These are phyloP conservation scores for Isabelozyma gotoi DNA, from an alignment of 805 yeast species.

Conservation along the genomic window DNA sequence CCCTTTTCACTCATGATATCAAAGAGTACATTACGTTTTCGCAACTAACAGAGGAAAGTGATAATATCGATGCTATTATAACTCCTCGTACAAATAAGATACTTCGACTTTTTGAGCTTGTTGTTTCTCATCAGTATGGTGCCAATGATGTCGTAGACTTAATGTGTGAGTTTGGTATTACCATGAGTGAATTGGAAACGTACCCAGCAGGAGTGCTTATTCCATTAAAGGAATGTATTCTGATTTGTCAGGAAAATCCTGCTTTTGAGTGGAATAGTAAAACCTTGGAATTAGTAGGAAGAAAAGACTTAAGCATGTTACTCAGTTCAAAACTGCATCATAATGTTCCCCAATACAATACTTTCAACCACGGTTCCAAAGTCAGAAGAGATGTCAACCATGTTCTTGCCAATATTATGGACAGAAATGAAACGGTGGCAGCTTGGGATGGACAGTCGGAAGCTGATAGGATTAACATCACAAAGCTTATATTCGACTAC, in stretches of 20 bases:
- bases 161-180: slow-evolving; percentile 58
- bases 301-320: slow-evolving; percentile 57
- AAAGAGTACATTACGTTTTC: slow-evolving; percentile 65
- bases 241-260: slow-evolving; percentile 51
- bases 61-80: slow-evolving; percentile 54
- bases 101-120: slow-evolving; percentile 59
- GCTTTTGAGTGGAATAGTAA: slow-evolving; percentile 47
- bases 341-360: not conserved
- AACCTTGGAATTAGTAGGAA: slow-evolving; percentile 59
- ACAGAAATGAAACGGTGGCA: slow-evolving; percentile 41
- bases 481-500: slow-evolving; percentile 67
- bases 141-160: slow-evolving; percentile 57
- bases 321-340: slow-evolving; percentile 5
- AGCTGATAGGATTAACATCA: slow-evolving; percentile 64
- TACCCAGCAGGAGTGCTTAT: slow-evolving; percentile 71
- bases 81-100: slow-evolving; percentile 68
- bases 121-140: slow-evolving; percentile 54
- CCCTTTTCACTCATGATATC: slow-evolving; percentile 44
- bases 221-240: slow-evolving; percentile 64
- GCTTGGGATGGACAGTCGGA: slow-evolving; percentile 76
- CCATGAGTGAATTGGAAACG: slow-evolving; percentile 54
- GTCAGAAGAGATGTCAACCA: slow-evolving; percentile 32
- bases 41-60: slow-evolving; percentile 61
- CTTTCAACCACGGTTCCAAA: slow-evolving; percentile 7
- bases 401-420: slow-evolving; percentile 39